Evolutionary conservation across 2,329 filamentous ascomycete species (phyloP), one percentile per base, ranked within the genome.

Genomic region (Botrytis elliptica): DNA sequence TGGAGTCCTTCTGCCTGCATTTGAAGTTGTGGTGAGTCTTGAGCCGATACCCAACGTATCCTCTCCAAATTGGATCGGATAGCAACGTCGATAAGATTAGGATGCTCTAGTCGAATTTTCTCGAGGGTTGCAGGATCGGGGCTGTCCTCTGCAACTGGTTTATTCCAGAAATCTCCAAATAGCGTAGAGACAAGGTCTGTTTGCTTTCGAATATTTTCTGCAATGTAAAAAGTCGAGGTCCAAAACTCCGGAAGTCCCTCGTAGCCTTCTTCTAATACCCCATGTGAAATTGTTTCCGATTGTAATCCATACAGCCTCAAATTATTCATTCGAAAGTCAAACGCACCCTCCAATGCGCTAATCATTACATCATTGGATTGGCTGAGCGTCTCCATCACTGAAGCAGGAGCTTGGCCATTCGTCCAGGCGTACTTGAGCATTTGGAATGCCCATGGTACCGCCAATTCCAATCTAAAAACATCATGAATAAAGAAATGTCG

Each of bases 401-500:
- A 85, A 12, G 83, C 80, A 62, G 88, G 85, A 77, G 91, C 85
- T 3, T 88, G 80, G 49, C 87, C 86, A 69, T 90, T 89, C 73
- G 89, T 88, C 78, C 91, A 92, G 74, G 92, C 85, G 73, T 92
- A 88, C 80, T 93, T 93, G 81, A 95, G 91, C 22, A 90, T 90
- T 80, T 92, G 91, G 78, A 90, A 92, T 14, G 92, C 90, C 91
- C 93, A 96, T 0, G 92, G 92, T 66, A 97, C 86, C 62, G 96
- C 89, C 73, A 92, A 85, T 72, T 94, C 90, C 77, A 97, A 86
- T 42, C 88, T 88, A 82, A 89, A 88, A 46, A 94, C 86, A 79
- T 95, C 92, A 77, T 92, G 88, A 75, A 94, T 86, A 79, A 98
- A 97, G 90, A 93, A 98, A 78, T 94, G 90, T n/a, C 94, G 89